Evolutionary conservation across 2,329 filamentous ascomycete species (phyloP).

Genomic region (Claviceps pazoutovae): DNA sequence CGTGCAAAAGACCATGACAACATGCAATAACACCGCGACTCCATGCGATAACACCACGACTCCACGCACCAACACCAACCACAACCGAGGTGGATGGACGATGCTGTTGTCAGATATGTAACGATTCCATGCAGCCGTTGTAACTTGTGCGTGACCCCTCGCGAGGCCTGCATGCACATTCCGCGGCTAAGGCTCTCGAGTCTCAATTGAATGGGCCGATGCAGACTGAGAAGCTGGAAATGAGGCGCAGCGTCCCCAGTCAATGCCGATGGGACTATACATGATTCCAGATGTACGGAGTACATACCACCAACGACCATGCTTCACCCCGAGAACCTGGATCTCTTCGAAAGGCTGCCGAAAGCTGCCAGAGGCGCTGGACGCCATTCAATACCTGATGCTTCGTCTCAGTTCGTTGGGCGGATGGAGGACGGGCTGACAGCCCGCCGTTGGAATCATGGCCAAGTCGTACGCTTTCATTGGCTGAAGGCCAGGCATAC

Average conservation of each 20-base stretch:
- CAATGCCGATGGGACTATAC: not conserved
- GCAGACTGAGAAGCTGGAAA: not conserved
- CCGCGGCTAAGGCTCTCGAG: not conserved
- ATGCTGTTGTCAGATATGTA: too few relatives aligned
- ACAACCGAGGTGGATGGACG: too few relatives aligned
- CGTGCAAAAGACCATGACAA: too few relatives aligned
- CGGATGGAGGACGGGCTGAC: not conserved
- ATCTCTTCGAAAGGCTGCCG: not conserved
- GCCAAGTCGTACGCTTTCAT: not conserved
- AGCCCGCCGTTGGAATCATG: not conserved
- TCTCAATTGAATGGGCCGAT: not conserved
- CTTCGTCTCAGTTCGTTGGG: not conserved
- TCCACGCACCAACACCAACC: too few relatives aligned
- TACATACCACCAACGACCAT: not conserved
- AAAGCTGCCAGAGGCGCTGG: not conserved
- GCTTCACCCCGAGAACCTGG: not conserved
- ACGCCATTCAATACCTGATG: not conserved
- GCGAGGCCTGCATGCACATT: too few relatives aligned
- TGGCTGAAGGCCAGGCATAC: not conserved
- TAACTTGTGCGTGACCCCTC: too few relatives aligned
- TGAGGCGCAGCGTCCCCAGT: not conserved
- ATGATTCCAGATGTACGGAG: not conserved
- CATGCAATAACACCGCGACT: too few relatives aligned
- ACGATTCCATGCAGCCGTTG: too few relatives aligned
- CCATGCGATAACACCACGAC: too few relatives aligned